Base-by-base conservation (phyloP, 108 stramenopile genomes). In the Seminavis robusta region DNA sequence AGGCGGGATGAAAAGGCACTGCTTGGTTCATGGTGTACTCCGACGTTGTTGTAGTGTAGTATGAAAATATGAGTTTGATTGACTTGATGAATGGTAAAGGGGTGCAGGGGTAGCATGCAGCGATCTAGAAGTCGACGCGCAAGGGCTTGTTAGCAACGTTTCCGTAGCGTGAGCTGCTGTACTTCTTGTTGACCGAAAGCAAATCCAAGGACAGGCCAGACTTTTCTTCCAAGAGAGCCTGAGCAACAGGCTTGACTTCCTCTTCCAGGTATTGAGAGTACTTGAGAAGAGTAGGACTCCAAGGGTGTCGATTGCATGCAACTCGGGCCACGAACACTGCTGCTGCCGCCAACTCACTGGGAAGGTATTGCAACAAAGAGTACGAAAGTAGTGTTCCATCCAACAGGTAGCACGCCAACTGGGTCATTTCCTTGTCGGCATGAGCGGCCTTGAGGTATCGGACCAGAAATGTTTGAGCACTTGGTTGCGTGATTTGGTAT, bases 361-460 rank as follows among this genome's bases (percentile, higher is more conserved):
- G 96, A 34, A 89, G 77, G 72, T 71, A 94, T 24, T 74, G 69
- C 27, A 97, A 81, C 68, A 94, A 79, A 40, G 72, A 51, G 56
- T 90, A 83, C 67, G 90, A 90, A 58, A 94, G 90, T 11, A 97
- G 77, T 15, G 83, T 85, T 33, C 94, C 84, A 63, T 97, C 96
- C 21, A 91, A 76, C 42, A 95, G 62, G 76, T 81, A 96, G 56
- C 77, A 84, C 21, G 88, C 73, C 10, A 95, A 73, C 52, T 94
- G 92, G 39, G 88, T 84, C 44, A 92, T 94, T 39, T 70, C 70
- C 52, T 76, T 71, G 61, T 88, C 85, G n/a, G 92, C 92, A 52
- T 88, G 74, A 15, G 82, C 90, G 3, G 91, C 95, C 85, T 95
- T 97, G 44, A 95, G 71, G 74, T 75, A 95, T 8, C 96, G 83